These are phyloP conservation scores for Bombardia bombarda DNA, from an alignment of 495 filamentous ascomycete genomes.

Conservation along the genomic window DNA sequence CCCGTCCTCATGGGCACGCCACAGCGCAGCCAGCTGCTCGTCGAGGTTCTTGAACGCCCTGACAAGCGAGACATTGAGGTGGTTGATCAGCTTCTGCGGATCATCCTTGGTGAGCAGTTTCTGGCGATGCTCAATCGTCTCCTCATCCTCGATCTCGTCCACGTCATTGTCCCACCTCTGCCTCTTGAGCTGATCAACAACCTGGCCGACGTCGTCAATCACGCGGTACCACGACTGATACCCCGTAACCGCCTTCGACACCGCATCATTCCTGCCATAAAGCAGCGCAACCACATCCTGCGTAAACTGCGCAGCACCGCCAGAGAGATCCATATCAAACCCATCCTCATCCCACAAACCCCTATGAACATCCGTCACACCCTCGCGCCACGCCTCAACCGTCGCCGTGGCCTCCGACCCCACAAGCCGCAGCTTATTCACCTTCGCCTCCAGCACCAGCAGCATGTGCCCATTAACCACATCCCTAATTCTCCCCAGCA, in stretches of 20 bases:
- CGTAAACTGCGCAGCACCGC: conserved; percentile 35
- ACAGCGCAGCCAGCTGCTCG: conserved; percentile 38
- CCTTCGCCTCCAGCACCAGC: conserved; percentile 49
- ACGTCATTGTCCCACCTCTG: conserved; percentile 71
- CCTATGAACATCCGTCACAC: conserved; percentile 35
- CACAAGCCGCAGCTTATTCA: conserved; percentile 49
- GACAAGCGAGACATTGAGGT: conserved; percentile 48
- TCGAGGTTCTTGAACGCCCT: conserved; percentile 54
- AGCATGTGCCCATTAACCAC: conserved; percentile 59
- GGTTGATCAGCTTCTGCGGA: conserved; percentile 52
- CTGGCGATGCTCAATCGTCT: conserved; percentile 58
- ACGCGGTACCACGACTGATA: conserved; percentile 63
- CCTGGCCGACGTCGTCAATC: conserved; percentile 50
- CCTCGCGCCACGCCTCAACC: conserved; percentile 44
- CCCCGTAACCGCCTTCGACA: conserved; percentile 47
- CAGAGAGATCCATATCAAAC: conserved; percentile 33
- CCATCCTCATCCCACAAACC: conserved; percentile 57
- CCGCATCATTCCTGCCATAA: conserved; percentile 58
- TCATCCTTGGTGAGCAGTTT: conserved; percentile 64
- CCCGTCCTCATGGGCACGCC: conserved; percentile 34
- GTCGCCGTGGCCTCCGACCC: conserved; percentile 46
- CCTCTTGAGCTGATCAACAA: conserved; percentile 58
- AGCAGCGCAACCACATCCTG: conserved; percentile 37
- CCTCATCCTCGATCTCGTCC: conserved; percentile 67
- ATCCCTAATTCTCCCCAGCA: conserved; percentile 60